Evolutionary conservation across 2,329 filamentous ascomycete genomes (phyloP), one percentile per base, ranked within the genome.

Genomic region (Magnaporthiopsis incrustans): DNA sequence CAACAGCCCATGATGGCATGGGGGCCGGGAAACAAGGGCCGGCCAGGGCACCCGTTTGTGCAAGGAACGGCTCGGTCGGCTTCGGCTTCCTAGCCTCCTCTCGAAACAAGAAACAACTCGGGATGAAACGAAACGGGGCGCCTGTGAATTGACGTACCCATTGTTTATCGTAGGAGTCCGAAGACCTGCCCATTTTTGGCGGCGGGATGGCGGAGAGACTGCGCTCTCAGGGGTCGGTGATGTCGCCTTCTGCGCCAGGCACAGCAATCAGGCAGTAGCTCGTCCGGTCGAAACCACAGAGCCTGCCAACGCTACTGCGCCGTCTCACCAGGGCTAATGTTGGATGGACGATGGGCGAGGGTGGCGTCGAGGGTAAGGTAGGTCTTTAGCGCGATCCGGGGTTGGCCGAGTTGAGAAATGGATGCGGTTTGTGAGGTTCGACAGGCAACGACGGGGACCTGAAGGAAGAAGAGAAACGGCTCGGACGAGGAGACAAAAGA

Each of bases 121-220:
- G n/a, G 12, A 2, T 33, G 44, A 50, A 44, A 11, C 44, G 14
- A 50, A 38, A 44, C 35, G n/a, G 33, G 50, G 15, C 33, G 18
- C 30, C 30, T 4, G 30, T 27, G 33, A 26, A 44, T 27, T 57
- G 25, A 63, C 61, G 30, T 57, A 63, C 61, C 61, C 61, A 63
- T 57, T 63, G 61, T 50, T 63, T 63, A 44, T 63, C 61, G 1
- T 38, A 22, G 18, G 61, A 57, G 30, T 30, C 56, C 44, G 61
- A 62, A 18, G 61, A 62, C 8, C 15, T 26, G 27, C 25, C 32
- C 61, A 63, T 63, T 35, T 35, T 63, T 27, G 61, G 27, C 44
- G 44, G 44, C 22, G 7, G 44, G 4, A n/a, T 14, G n/a, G 44
- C 6, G 22, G 22, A 25, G 6, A 22, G 44, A 25, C 44, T 22